Base-by-base conservation (phyloP, 768 basidiomycete species). In the Rhizopogon vinicolor region DNA sequence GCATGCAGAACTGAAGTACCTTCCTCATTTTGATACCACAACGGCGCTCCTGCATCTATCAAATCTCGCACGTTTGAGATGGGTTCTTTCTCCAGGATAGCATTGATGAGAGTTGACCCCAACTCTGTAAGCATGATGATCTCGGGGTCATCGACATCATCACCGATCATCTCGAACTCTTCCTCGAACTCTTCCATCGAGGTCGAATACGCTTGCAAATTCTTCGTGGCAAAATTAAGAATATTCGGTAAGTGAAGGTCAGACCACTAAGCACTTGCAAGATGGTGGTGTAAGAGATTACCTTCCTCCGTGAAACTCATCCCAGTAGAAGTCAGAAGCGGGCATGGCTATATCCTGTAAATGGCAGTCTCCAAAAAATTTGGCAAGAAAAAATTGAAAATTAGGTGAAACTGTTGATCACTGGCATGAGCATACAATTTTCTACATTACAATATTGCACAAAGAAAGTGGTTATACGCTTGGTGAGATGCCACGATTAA, bases 11-110 rank as follows among this genome's bases (percentile, higher is more conserved):
- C 78, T 5, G 92, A 93, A 59, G 85, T 86, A 1, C 93, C 94
- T 61, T 88, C 83, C 46, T 83, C 81, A 66, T 88, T 89, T 70
- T 97, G 93, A 65, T 87, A 93, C 95, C 96, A 98, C 48, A 91
- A 70, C 1, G 91, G 91, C 7, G 92, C 88, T 16, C 86, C 91
- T 5, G 75, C 76, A 9, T 82, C 77, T 58, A 91, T 75, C 35
- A 85, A 66, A 13, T 65, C 66, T 58, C 76, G 74, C 52, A 89
- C 72, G 14, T 67, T 69, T 16, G 76, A 73, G 44, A 68, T 44
- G 9, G 82, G 72, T 25, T 80, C 66, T 52, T 72, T 61, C 43
- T 75, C 74, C 13, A 91, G 72, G 57, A 91, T 84, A 19, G 78
- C 74, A 37, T 75, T 57, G 57, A 90, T 81, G 56, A 91, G 76